A percentile compares a stretch with the other conserved stretches of the same genome.
These are phyloP conservation scores for Penicillium chermesinum DNA, from an alignment of 495 filamentous ascomycete species.

Conservation along the genomic window DNA sequence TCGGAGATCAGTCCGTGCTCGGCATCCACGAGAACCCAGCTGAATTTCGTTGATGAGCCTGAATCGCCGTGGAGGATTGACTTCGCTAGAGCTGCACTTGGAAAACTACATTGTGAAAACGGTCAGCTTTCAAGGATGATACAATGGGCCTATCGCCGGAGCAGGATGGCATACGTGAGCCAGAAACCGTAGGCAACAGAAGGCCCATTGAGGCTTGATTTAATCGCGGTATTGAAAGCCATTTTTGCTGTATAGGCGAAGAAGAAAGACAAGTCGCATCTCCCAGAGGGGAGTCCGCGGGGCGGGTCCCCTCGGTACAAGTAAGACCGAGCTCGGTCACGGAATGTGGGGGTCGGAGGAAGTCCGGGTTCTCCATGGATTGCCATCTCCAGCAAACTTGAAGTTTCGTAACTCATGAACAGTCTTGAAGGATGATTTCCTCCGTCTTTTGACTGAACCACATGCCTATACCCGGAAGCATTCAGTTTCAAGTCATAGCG, in stretches of 20 bases:
- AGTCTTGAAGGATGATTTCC: too few species aligned
- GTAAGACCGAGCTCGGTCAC: neutral
- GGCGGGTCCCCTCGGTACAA: neutral
- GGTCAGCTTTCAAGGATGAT: constrained; percentile 2
- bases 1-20: constrained; percentile 68
- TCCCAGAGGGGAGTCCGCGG: neutral
- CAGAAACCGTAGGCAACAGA: constrained; percentile 30
- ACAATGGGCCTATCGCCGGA: too few species aligned
- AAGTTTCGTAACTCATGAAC: too few species aligned
- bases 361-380: neutral
- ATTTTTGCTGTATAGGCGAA: constrained; percentile 9
- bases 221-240: constrained; percentile 24
- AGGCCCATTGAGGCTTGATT: constrained; percentile 13
- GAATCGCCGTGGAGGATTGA: constrained; percentile 31
- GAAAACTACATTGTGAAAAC: constrained; percentile 18
- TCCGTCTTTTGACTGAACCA: too few species aligned
- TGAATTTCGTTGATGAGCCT: constrained; percentile 25
- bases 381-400: too few species aligned
- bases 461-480: too few species aligned
- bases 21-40: constrained; percentile 73
- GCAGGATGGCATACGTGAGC: constrained; percentile 30
- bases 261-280: neutral
- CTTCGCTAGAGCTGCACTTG: constrained; percentile 31
- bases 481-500: too few species aligned
- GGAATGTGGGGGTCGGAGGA: neutral